Conservation (phyloP, 768 basidiomycete genomes). For the Nevesoporus exiguus region DNA sequence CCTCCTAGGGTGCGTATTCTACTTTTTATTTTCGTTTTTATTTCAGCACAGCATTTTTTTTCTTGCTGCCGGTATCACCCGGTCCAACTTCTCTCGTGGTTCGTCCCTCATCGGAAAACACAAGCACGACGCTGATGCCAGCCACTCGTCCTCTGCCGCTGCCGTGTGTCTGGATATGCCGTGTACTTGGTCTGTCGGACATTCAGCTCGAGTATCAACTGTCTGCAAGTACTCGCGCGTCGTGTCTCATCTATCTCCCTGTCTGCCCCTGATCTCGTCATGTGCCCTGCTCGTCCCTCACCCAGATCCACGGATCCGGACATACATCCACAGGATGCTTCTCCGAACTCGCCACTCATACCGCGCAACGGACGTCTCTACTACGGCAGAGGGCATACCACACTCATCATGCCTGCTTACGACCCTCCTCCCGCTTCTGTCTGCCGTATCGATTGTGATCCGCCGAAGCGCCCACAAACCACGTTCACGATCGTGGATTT, state of each 20-base stretch:
- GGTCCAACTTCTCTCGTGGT: conserved; percentile 14
- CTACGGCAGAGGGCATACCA: conserved; percentile 22
- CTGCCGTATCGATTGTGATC: conserved; percentile 15
- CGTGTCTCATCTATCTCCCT: conserved; percentile 7
- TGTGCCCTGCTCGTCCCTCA: conserved; percentile 9
- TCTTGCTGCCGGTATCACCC: neutral
- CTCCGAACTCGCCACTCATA: conserved; percentile 13
- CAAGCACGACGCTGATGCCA: neutral
- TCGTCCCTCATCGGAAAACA: neutral
- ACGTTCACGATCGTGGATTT: conserved; percentile 18
- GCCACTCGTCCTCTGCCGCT: neutral
- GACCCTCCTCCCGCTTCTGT: conserved; percentile 2
- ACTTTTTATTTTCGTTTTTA: neutral
- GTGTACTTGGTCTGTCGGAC: conserved; percentile 15
- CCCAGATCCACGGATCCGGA: conserved; percentile 16
- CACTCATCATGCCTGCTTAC: conserved; percentile 1
- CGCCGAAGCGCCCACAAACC: conserved; percentile 17
- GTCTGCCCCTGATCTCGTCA: conserved; percentile 9
- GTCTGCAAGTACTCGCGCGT: conserved; percentile 1
- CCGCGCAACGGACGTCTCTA: conserved; percentile 1
- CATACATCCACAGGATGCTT: conserved; percentile 5
- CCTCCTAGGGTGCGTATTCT: neutral
- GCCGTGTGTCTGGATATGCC: neutral
- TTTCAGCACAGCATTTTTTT: neutral
- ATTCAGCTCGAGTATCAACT: conserved; percentile 18